Base-by-base conservation (phyloP, 768 basidiomycete species). In the Chalciporus piperatus region DNA sequence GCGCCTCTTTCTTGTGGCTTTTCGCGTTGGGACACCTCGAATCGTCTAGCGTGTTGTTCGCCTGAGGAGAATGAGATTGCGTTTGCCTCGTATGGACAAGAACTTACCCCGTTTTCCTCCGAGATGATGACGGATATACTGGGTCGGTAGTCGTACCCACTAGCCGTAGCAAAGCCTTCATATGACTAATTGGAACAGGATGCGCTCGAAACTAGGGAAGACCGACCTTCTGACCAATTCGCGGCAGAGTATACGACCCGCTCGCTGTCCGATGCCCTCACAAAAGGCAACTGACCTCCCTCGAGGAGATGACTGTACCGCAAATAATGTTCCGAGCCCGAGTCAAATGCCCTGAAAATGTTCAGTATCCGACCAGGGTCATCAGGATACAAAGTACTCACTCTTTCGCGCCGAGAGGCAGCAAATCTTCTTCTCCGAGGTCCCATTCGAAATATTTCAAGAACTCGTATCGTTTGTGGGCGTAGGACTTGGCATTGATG, bases 31-130 rank as follows among this genome's bases (percentile, higher is more conserved):
- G 82, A 56, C 89, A 92, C 76, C 80, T 80, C 27, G 64, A 64
- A 55, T 83, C 78, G 50, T 89, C 79, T 9, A 92, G 74, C 0
- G 89, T 90, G 57, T 85, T 75, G 59, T 92, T 89, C 23, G 71
- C 62, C 78, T 81, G 44, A 11, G 14, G 20, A 45, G 40, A 33
- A 39, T 7, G 23, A 20, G 6, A n/a, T 22, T 57, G 35, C 56
- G 23, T n/a, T 32, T 4, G 4, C 30, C 30, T 32, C 16, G n/a
- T 25, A 35, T 46, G 12, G 13, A 25, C 22, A 48, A 45, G 6
- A 43, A 62, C 77, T 48, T 56, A 84, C 87, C 10, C 76, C 72
- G 2, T 49, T 45, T 27, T 76, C 70, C 47, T 69, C 69, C n/a
- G 64, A 50, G 14, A 90, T 63, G 49, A 89, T 70, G 20, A 89